Base-by-base conservation (phyloP, 2,329 filamentous ascomycete genomes). In the Parascedosporium putredinis region DNA sequence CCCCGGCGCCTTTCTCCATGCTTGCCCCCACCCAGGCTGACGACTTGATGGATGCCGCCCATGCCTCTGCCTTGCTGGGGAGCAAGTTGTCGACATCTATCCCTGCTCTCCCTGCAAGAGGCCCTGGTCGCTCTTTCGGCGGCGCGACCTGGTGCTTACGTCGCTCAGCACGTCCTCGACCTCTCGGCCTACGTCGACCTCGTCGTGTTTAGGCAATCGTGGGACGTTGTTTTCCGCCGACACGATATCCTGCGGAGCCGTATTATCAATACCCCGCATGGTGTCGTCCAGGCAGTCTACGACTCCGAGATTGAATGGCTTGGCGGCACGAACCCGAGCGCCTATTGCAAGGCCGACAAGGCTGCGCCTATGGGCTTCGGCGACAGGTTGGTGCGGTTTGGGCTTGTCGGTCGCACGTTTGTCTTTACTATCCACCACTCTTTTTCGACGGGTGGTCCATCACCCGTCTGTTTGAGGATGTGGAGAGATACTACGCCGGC, bases 401-500 rank as follows among this genome's bases (percentile, higher is more conserved):
- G 67, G 3, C 56, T 75, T 10, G 60, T 74, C 10, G 27, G 27
- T 31, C 27, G 27, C 12, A 31, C 27, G 27, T 75, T 78, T 53
- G 68, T 78, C n/a, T 60, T 75, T 53, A 74, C 72, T 1, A 71
- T 76, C 61, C 75, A 79, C 53, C 76, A 79, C 53, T 72, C 70
- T 4, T 58, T 78, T 79, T 79, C 51, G 76, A 80, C 47, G 76
- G 75, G 20, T 78, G 75, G 75, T 71, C 69, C 1, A 72, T 76
- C 68, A 70, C 70, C 3, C 56, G 75, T 3, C 58, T 75, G 2
- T 64, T 75, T 16, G 70, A 73, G 18, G 67, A 67, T 34, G 67
- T 75, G 31, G 72, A 74, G 56, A 62, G 63, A 29, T 67, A 67
- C 2, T 74, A 70, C 51, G 27, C 27, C 12, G 27, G 27, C 27